Base-by-base conservation (phyloP, 1,284 basidiomycete genomes). In the Entoloma clypeatum region DNA sequence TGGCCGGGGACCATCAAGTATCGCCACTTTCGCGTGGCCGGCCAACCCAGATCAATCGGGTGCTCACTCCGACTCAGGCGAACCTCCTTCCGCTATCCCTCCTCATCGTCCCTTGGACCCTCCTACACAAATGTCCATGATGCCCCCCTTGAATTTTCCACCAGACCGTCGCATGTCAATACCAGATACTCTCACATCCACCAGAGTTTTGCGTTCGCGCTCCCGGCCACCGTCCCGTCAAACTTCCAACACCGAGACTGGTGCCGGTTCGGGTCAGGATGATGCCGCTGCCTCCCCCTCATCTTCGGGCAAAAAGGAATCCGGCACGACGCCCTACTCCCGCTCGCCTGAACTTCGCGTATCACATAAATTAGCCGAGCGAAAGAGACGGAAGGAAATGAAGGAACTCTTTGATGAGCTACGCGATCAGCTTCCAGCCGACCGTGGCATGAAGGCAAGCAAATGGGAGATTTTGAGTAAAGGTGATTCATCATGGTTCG, bases 381-480 rank as follows among this genome's bases (percentile, higher is more conserved):
- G 93, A 47, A 96, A 97, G 64, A 72, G 93, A 52, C 75, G 93
- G 60, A 95, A 93, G 68, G 93, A 97, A 65, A 97, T 97, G 93
- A 94, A 94, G 59, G 92, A 96, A 47, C 63, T 97, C 35, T 97
- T 96, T 58, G 93, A 97, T 55, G 93, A 97, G 63, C 68, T 97
- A 45, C 77, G 90, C 43, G 92, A 94, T 62, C 81, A 89, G 52
- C 69, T 97, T 23, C 93, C 93, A 3, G 85, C 87, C 31, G 91
- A 94, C 63, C 76, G 91, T 42, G 90, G 89, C 24, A 87, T 92
- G 82, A 95, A 96, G 61, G 86, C 90, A 14, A 92, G 88, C 67
- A 97, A 97, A 67, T 96, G 92, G 93, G 92, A 96, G 67, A 94
- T 95, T 44, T 67, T 96, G 26, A 92, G 81, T 63, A 93, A 94